Evolutionary conservation across 169 alveolate genomes (phyloP), one percentile per base, ranked within the genome.

Genomic region (Hammondia hammondi): DNA sequence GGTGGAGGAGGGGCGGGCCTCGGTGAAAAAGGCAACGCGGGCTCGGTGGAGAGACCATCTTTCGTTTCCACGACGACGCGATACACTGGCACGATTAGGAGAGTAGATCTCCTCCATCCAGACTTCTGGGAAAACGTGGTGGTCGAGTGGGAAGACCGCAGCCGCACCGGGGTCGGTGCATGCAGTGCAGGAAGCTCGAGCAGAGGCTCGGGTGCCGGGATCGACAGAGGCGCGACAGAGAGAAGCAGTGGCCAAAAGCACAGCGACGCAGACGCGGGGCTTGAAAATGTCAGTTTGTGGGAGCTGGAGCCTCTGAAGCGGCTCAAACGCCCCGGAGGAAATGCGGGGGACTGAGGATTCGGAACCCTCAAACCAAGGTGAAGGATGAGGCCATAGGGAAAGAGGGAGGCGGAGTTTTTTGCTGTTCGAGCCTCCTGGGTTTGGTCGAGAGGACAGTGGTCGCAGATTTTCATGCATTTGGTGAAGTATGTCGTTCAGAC

Each of bases 281-380:
- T 77, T 19, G 90, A 82, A 45, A 48, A 72, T 19, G 92, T 92
- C 39, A 81, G 85, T 29, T 92, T 92, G 29, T 92, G 95, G 95
- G 95, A 92, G 12, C 92, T 92, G n/a, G 95, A 92, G 77, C 95
- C 95, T 10, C 92, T 92, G 56, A 92, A 92, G 48, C 91, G 95
- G 43, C 92, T 92, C 48, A 92, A 92, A 39, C 82, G 95, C 17
- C 92, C 88, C 14, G 91, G 92, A 37, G 90, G 71, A 35, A 35
- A 12, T 12, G 46, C 52, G 32, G 85, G 85, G 32, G 85, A 37
- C 43, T n/a, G 85, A 73, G 46, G 48, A 14, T 57, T 39, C 43
- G 43, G 61, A 4, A 52, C 24, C 61, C 12, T 52, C 0, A 52
- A 10, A 14, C 61, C 24, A 14, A 52, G 61, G 10, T 7, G 61